phyloP scores from a whole-genome alignment of 257 asterid species.

The Verbascum thapsus region DNA sequence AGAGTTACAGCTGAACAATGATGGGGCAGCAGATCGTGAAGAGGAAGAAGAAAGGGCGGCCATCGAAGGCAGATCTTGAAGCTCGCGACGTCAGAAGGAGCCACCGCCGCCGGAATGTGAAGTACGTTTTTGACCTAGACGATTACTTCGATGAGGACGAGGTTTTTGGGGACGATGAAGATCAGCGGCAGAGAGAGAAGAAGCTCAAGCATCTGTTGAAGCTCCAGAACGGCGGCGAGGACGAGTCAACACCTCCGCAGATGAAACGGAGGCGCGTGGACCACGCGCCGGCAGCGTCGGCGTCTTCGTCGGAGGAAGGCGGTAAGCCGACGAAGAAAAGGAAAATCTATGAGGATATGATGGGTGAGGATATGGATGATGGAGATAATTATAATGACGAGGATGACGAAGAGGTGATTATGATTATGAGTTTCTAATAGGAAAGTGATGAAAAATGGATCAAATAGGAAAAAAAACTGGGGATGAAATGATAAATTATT shows the following conservation, averaged over 20 bases:
- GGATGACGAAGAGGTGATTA: conserved; percentile 48
- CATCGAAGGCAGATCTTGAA: conserved; percentile 67
- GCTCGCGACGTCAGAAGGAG: conserved; percentile 58
- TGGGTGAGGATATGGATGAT: conserved; percentile 45
- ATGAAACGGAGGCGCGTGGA: conserved; percentile 48
- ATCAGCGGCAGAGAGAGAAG: conserved; percentile 70
- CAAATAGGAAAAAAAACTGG: no score
- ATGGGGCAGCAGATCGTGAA: conserved; percentile 96
- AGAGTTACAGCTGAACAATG: no score
- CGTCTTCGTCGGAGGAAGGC: conserved; percentile 54
- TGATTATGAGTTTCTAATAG: no score
- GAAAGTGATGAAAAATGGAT: no score
- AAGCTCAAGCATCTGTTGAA: conserved; percentile 71
- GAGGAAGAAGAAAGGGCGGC: conserved; percentile 94
- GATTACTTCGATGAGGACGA: conserved; percentile 95
- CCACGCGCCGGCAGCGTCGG: conserved; percentile 51
- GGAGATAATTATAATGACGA: conserved; percentile 40
- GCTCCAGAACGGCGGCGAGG: conserved; percentile 43
- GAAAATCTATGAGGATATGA: conserved; percentile 48
- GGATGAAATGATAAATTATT: conserved; percentile 25
- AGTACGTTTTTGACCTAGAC: conserved; percentile 89
- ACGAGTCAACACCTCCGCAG: conserved; percentile 33
- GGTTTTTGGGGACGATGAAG: conserved; percentile 72
- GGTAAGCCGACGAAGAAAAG: conserved; percentile 69
- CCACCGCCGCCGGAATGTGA: conserved; percentile 81